Conservation (phyloP, 768 basidiomycete genomes). For the Antrodiella citrinella region DNA sequence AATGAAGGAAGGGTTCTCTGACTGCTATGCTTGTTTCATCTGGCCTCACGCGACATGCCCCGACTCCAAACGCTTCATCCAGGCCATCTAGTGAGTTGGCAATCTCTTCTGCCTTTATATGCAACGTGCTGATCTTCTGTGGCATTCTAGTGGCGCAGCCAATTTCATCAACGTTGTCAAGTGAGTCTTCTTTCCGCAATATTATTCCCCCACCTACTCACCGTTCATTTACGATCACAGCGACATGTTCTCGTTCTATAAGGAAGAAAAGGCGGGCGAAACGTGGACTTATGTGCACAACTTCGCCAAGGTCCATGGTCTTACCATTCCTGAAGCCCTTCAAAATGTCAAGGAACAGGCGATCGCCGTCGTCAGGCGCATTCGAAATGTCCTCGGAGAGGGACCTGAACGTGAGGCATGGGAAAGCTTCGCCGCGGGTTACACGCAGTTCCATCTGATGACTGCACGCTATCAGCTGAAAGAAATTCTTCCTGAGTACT, state of each 20-base stretch:
- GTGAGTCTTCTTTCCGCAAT: neutral
- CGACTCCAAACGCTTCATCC: constrained; percentile 24
- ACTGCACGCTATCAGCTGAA: constrained; percentile 2
- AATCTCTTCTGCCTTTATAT: neutral
- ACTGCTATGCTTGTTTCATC: constrained; percentile 26
- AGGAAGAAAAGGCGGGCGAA: constrained; percentile 5
- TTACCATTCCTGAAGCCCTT: neutral
- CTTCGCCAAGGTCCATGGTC: neutral
- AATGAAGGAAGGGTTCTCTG: constrained; percentile 23
- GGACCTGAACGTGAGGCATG: constrained; percentile 11
- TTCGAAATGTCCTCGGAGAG: constrained; percentile 8
- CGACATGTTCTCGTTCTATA: constrained; percentile 9
- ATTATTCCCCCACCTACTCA: neutral
- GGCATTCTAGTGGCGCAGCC: neutral
- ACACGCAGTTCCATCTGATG: constrained; percentile 8
- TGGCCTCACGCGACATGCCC: constrained; percentile 27
- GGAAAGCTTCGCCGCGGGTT: constrained; percentile 14
- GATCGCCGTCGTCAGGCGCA: neutral
- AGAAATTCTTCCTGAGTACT: neutral
- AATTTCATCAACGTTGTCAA: constrained; percentile 4
- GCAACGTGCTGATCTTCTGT: neutral
- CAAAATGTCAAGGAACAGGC: neutral
- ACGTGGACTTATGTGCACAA: constrained; percentile 1
- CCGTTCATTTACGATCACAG: neutral
- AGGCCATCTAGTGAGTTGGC: constrained; percentile 25